Percentiles rank a stretch among this genome's conserved stretches.
phyloP scores from a whole-genome alignment of 257 asterid genomes.

The Scutellaria galericulata region DNA sequence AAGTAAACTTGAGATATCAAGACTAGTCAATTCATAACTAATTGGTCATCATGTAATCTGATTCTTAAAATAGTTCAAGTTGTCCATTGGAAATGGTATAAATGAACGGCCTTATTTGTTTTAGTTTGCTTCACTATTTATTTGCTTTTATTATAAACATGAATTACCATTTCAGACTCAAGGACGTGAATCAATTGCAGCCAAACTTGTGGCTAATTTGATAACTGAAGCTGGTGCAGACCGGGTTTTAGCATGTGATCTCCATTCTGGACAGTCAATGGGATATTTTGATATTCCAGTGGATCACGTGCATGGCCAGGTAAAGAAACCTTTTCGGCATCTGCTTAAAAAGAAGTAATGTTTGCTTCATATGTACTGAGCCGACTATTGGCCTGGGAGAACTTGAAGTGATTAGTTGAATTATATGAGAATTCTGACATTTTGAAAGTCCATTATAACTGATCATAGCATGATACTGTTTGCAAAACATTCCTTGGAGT shows the following conservation, averaged over 20 bases:
- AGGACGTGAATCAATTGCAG: conserved; percentile 89
- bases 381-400: conserved; percentile 13
- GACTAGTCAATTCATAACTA: neutral
- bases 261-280: conserved; percentile 88
- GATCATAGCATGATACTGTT: conserved; percentile 7
- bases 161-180: conserved; percentile 57
- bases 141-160: conserved; percentile 27
- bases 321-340: conserved; percentile 27
- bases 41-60: neutral
- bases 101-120: neutral
- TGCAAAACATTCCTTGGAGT: neutral
- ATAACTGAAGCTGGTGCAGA: conserved; percentile 85
- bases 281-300: conserved; percentile 89
- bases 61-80: conserved; percentile 11
- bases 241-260: conserved; percentile 79
- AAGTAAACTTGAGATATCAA: conserved; percentile 9
- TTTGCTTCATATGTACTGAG: conserved; percentile 16
- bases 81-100: conserved; percentile 24
- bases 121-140: conserved; percentile 29
- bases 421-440: neutral
- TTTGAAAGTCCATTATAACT: neutral
- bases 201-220: conserved; percentile 81
- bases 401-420: conserved; percentile 8
- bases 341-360: conserved; percentile 12
- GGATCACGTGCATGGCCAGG: conserved; percentile 86